Percentiles rank a stretch among this genome's conserved stretches.
Evolutionary conservation across 208 protist species (phyloP).

Genomic region (Acanthamoeba sp.): DNA sequence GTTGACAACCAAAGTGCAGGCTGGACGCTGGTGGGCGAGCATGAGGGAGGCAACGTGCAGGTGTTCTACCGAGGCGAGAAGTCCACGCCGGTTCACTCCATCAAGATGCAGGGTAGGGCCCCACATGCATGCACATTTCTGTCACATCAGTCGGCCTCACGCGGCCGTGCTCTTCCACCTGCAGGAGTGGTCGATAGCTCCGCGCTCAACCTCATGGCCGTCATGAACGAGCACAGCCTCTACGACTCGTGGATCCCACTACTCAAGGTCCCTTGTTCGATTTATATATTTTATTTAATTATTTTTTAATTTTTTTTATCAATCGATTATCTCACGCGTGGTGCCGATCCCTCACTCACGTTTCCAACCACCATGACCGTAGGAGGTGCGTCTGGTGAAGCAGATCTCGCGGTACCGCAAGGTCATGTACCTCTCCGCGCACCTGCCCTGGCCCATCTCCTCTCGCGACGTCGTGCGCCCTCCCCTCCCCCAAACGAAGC

Average conservation of each 20-base stretch:
- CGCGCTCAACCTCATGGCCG: slow-evolving; percentile 27
- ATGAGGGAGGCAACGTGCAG: slow-evolving; percentile 26
- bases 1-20: too few relatives aligned
- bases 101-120: slow-evolving; percentile 40
- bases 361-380: too few relatives aligned
- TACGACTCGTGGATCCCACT: slow-evolving; percentile 50
- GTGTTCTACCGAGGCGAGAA: slow-evolving; percentile 56
- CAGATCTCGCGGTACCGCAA: slow-evolving; percentile 50
- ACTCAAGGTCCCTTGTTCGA: slow-evolving; percentile 2
- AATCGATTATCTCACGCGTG: too few relatives aligned
- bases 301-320: too few relatives aligned
- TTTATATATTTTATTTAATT: too few relatives aligned
- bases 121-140: neutral
- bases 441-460: slow-evolving; percentile 46
- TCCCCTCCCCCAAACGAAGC: neutral
- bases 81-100: slow-evolving; percentile 50
- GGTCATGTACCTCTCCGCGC: slow-evolving; percentile 6
- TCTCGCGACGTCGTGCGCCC: slow-evolving; percentile 2
- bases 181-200: neutral
- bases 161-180: neutral
- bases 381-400: slow-evolving; percentile 34
- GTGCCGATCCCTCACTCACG: too few relatives aligned
- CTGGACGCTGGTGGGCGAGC: slow-evolving; percentile 27
- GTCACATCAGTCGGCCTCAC: neutral
- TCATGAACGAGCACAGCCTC: slow-evolving; percentile 60